Percentiles rank a stretch among this genome's conserved stretches.
Conservation (phyloP, 257 asterid species). For the Marsdenia floribunda region DNA sequence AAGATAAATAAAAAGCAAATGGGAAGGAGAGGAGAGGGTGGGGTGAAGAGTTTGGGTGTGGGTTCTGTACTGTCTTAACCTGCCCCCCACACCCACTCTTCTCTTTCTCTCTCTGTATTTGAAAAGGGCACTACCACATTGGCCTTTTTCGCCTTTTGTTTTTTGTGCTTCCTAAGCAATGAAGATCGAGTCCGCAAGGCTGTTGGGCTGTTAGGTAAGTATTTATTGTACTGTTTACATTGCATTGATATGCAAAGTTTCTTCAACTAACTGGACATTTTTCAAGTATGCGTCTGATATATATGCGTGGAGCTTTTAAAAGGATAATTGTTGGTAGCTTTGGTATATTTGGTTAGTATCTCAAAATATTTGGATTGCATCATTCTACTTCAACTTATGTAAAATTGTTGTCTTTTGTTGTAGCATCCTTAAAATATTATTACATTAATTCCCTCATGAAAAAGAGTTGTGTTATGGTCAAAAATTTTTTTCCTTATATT, state of each 20-base stretch:
- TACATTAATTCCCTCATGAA: no score
- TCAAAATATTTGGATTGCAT: background rate
- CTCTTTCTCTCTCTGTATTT: conserved; percentile 35
- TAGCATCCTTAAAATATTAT: conserved; percentile 5
- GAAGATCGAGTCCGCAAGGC: conserved; percentile 78
- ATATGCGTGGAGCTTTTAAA: background rate
- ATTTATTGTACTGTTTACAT: background rate
- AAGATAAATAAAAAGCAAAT: conserved; percentile 33
- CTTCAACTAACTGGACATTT: background rate
- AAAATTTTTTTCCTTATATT: no score
- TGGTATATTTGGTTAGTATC: background rate
- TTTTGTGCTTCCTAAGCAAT: conserved; percentile 60
- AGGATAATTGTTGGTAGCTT: background rate
- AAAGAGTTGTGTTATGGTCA: no score
- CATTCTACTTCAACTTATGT: background rate
- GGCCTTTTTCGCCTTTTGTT: conserved; percentile 69
- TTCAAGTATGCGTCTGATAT: background rate
- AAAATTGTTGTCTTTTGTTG: background rate
- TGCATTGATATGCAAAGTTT: background rate
- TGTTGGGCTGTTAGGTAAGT: conserved; percentile 73
- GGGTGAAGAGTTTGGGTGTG: conserved; percentile 39
- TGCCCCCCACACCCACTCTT: conserved; percentile 82
- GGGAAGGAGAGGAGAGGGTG: conserved; percentile 1
- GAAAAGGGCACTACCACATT: conserved; percentile 65
- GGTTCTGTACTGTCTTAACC: conserved; percentile 91